phyloP scores from a whole-genome alignment of 768 basidiomycete species.

The Boletus fagicola region DNA sequence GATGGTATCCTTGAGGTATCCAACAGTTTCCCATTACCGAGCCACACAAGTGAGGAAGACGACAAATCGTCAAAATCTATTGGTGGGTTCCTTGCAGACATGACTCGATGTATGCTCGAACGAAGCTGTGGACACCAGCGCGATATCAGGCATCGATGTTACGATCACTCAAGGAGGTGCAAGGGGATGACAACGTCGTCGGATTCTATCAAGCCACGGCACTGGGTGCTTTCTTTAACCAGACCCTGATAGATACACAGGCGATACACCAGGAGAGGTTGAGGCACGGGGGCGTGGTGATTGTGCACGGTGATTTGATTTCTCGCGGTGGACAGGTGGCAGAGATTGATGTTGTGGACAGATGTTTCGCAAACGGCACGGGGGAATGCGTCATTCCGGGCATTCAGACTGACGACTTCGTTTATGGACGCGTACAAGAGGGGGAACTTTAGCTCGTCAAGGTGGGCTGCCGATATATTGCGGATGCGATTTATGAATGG shows the following conservation, averaged over 20 bases:
- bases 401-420: conserved; percentile 76
- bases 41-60: conserved; percentile 71
- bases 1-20: conserved; percentile 90
- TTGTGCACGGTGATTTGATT: conserved; percentile 69
- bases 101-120: conserved; percentile 3
- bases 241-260: conserved; percentile 76
- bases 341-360: conserved; percentile 32
- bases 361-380: conserved; percentile 76
- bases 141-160: conserved; percentile 86
- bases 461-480: conserved; percentile 46
- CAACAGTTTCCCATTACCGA: conserved; percentile 84
- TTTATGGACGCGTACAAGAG: conserved; percentile 83
- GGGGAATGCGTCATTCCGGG: conserved; percentile 86
- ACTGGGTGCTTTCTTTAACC: conserved; percentile 82
- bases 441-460: conserved; percentile 79
- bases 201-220: conserved; percentile 93
- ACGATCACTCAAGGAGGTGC: conserved; percentile 85
- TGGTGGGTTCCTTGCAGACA: conserved; percentile 45
- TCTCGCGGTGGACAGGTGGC: background rate
- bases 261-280: conserved; percentile 83
- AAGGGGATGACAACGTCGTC: conserved; percentile 86
- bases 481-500: conserved; percentile 1
- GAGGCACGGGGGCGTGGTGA: conserved; percentile 79
- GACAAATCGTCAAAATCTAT: conserved; percentile 76
- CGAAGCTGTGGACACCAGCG: conserved; percentile 38